These are phyloP conservation scores for Ogataea saltuana DNA, from an alignment of 805 yeast genomes.

Conservation along the genomic window DNA sequence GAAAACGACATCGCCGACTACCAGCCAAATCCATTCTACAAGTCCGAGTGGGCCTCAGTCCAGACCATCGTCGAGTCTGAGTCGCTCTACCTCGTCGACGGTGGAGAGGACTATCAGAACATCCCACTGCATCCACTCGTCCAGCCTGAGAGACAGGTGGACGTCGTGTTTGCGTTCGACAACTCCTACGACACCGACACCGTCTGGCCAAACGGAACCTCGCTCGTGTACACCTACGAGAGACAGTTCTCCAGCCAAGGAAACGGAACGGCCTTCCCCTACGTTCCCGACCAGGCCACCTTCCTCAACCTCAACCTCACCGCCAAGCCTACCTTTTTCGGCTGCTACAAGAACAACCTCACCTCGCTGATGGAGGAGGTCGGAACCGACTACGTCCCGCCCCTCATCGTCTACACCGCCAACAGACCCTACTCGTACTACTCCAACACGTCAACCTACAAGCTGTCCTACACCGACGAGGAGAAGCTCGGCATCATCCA, in stretches of 20 bases:
- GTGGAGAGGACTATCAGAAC: constrained; percentile 77
- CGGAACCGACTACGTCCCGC: constrained; percentile 50
- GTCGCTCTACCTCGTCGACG: constrained; percentile 64
- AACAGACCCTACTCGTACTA: constrained; percentile 64
- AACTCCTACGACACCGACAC: constrained; percentile 63
- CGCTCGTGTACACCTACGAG: constrained; percentile 55
- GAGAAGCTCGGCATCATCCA: constrained; percentile 61
- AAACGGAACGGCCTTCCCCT: constrained; percentile 68
- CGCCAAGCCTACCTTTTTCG: constrained; percentile 75
- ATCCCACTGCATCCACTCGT: constrained; percentile 67
- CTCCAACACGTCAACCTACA: constrained; percentile 73
- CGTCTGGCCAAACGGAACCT: constrained; percentile 68
- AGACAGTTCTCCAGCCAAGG: constrained; percentile 59
- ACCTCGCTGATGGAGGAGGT: constrained; percentile 48
- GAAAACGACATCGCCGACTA: constrained; percentile 71
- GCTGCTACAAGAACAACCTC: constrained; percentile 69
- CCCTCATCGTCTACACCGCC: constrained; percentile 75
- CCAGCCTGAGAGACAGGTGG: constrained; percentile 61
- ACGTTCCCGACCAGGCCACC: constrained; percentile 70
- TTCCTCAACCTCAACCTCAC: constrained; percentile 63
- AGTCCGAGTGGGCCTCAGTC: constrained; percentile 40
- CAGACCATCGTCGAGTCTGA: constrained; percentile 41
- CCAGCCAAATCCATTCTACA: constrained; percentile 69
- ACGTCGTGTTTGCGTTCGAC: constrained; percentile 64
- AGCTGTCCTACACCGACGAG: constrained; percentile 58